phyloP scores from a whole-genome alignment of 2,329 filamentous ascomycete species.

The Xylariaceae sp. region DNA sequence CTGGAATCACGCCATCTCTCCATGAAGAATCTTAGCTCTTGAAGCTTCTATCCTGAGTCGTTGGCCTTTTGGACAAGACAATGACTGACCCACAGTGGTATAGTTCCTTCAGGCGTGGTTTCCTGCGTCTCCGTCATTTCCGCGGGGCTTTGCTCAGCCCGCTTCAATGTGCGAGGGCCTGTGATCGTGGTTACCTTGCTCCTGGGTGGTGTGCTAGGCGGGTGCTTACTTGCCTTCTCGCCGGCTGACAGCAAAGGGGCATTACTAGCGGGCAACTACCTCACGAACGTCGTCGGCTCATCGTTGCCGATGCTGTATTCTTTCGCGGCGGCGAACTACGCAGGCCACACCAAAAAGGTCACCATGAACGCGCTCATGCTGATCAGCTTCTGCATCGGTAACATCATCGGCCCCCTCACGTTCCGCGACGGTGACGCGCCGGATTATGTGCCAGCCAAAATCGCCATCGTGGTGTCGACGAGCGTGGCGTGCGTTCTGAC shows the following conservation, averaged over 20 bases:
- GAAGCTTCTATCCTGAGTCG: no score
- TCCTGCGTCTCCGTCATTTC: slow-evolving; percentile 36
- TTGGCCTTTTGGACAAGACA: no score
- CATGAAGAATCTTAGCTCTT: no score
- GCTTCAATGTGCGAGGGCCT: slow-evolving; percentile 34
- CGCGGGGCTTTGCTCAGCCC: slow-evolving; percentile 32
- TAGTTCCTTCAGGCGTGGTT: slow-evolving; percentile 38
- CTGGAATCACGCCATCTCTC: no score
- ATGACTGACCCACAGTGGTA: no score
- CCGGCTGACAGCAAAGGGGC: slow-evolving; percentile 31
- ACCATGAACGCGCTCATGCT: slow-evolving; percentile 44
- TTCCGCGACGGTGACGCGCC: slow-evolving; percentile 32
- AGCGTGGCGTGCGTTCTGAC: slow-evolving; percentile 38
- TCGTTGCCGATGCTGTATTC: slow-evolving; percentile 36
- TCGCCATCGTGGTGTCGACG: slow-evolving; percentile 36
- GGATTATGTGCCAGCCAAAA: slow-evolving; percentile 37
- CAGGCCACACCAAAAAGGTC: slow-evolving; percentile 50
- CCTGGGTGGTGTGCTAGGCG: slow-evolving; percentile 43
- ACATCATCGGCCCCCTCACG: slow-evolving; percentile 36
- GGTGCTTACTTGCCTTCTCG: slow-evolving; percentile 35
- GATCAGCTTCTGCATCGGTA: slow-evolving; percentile 35
- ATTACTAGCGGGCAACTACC: slow-evolving; percentile 39
- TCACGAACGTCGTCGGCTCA: slow-evolving; percentile 39
- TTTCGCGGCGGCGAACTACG: slow-evolving; percentile 31
- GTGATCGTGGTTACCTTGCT: slow-evolving; percentile 36